Base-by-base conservation (phyloP, 768 basidiomycete genomes). In the Suillus subaureus region DNA sequence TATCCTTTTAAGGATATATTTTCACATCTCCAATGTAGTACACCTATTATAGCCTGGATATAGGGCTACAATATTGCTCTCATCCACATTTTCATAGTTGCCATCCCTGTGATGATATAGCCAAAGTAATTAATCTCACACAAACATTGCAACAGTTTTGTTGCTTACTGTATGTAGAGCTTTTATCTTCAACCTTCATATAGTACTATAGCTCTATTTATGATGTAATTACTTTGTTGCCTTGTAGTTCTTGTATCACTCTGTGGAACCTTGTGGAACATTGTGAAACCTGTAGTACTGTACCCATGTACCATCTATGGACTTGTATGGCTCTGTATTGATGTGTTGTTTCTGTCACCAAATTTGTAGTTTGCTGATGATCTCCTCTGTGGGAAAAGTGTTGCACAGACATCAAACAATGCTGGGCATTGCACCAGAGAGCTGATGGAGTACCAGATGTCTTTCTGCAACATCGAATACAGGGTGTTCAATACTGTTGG, bases 341-440 rank as follows among this genome's bases (percentile, higher is more conserved):
- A 49, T 2, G 2, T 26, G 23, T 49, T 26, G 47, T 49, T 49
- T 49, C 47, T 49, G 23, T 49, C 4, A 15, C 47, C 47, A 49
- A 49, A 23, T 49, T 26, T 49, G 47, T 49, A 49, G 47, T 49
- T n/a, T n/a, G n/a, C n/a, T n/a, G n/a, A n/a, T n/a, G n/a, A n/a
- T n/a, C 73, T 82, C 73, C 63, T 83, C 7, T 60, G 68, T 43
- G 75, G 75, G 35, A 49, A 54, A 12, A 21, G 69, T 1, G 67
- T 70, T 15, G 79, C 80, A 1, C 63, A 60, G 0, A 71, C 74
- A 21, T 77, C 77, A 43, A 73, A 64, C 62, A 57, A 40, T 55
- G 66, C 71, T 18, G 63, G 56, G 21, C 68, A 70, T 35, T 69
- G 57, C 7, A 70, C 72, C 35, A 40, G 54, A 6, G 39, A 47